phyloP scores from a whole-genome alignment of 2,329 filamentous ascomycete genomes.

The Nemania diffusa region DNA sequence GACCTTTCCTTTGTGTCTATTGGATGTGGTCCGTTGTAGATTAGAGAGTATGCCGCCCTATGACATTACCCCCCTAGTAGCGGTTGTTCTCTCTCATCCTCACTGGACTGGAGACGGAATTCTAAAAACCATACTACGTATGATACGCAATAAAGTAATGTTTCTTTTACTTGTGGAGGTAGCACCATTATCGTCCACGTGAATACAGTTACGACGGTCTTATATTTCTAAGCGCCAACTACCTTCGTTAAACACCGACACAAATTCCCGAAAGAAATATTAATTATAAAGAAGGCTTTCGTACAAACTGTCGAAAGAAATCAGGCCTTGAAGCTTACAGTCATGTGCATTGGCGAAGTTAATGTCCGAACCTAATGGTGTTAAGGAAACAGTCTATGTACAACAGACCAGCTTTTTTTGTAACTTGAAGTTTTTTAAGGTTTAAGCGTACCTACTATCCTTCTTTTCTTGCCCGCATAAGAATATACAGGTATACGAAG shows the following conservation, averaged over 20 bases:
- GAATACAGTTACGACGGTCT: background rate
- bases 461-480: constrained; percentile 3
- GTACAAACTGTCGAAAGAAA: background rate
- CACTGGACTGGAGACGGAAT: constrained; percentile 6
- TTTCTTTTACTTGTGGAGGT: background rate
- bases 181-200: background rate
- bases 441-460: background rate
- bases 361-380: background rate
- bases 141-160: constrained; percentile 31
- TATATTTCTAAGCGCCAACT: background rate
- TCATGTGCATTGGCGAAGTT: background rate
- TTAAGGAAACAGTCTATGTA: background rate
- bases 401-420: background rate
- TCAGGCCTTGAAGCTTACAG: background rate
- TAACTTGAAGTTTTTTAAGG: background rate
- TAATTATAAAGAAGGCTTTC: background rate
- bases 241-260: background rate
- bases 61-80: constrained; percentile 26
- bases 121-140: constrained; percentile 7
- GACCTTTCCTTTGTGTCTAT: constrained; percentile 25
- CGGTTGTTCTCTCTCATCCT: background rate
- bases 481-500: too few species aligned
- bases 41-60: constrained; percentile 23
- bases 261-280: background rate
- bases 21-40: constrained; percentile 29